A percentile compares a stretch with the other conserved stretches of the same genome.
Evolutionary conservation across 2,329 filamentous ascomycete genomes (phyloP).

Genomic region (Aspergillus proliferans): DNA sequence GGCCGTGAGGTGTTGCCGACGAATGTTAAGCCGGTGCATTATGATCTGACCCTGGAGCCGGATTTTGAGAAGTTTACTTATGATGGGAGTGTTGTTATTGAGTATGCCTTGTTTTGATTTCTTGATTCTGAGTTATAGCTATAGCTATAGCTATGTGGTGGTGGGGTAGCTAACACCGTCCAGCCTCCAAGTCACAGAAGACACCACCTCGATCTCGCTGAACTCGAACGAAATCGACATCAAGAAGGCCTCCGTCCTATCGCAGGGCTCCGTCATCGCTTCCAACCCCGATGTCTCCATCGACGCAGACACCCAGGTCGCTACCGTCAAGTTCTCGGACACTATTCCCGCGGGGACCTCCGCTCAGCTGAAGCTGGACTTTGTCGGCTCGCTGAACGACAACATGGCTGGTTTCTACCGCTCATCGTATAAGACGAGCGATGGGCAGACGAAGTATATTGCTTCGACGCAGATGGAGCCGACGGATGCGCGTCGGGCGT

Average conservation of each 20-base stretch:
- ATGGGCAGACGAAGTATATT: conserved; percentile 74
- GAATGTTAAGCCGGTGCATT: conserved; percentile 88
- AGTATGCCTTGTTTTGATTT: conserved; percentile 44
- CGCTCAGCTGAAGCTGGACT: conserved; percentile 70
- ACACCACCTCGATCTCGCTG: conserved; percentile 77
- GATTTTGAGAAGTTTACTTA: conserved; percentile 84
- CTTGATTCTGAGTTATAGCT: background rate
- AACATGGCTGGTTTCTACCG: conserved; percentile 98
- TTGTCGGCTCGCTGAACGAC: conserved; percentile 76
- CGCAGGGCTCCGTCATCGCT: conserved; percentile 49
- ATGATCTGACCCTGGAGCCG: conserved; percentile 85
- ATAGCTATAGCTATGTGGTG: background rate
- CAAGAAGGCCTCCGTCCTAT: conserved; percentile 62
- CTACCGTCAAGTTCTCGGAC: conserved; percentile 72
- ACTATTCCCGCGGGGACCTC: conserved; percentile 67
- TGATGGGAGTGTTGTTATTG: conserved; percentile 75
- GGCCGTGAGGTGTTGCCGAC: conserved; percentile 80
- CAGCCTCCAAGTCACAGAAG: conserved; percentile 73
- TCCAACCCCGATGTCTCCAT: conserved; percentile 64
- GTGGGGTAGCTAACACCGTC: conserved; percentile 8
- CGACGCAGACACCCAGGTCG: conserved; percentile 73
- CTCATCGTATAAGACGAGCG: conserved; percentile 78
- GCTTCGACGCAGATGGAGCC: conserved; percentile 96
- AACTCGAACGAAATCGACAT: conserved; percentile 86
- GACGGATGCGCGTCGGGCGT: conserved; percentile 84